Evolutionary conservation across 179 eudicot genomes (phyloP).

Genomic region (Patellifolia procumbens): DNA sequence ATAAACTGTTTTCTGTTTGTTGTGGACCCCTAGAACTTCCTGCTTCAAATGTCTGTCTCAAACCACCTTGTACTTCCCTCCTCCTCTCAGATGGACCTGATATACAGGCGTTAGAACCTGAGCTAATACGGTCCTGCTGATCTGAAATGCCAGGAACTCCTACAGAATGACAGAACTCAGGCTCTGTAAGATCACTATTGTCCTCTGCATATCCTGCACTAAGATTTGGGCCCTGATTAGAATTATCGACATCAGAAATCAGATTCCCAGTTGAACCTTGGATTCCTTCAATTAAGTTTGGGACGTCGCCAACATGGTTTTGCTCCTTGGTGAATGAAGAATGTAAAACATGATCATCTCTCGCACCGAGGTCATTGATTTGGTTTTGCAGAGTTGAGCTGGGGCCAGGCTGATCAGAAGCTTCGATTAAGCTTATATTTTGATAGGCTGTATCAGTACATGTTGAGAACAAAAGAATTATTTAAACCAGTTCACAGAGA

Average conservation of each 20-base stretch:
- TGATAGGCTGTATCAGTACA: slow-evolving; percentile 1
- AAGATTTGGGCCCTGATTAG: neutral
- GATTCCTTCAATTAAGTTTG: neutral
- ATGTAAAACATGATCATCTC: too few species aligned
- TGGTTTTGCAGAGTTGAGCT: neutral
- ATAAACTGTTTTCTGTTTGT: neutral
- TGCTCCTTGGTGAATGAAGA: too few species aligned
- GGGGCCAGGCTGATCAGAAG: neutral
- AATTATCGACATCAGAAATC: slow-evolving; percentile 4
- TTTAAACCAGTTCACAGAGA: neutral
- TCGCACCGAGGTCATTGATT: neutral
- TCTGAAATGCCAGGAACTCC: neutral
- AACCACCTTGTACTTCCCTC: slow-evolving; percentile 6
- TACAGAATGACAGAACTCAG: neutral
- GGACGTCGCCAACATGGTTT: neutral
- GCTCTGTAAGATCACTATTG: neutral
- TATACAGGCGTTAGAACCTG: neutral
- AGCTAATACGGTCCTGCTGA: neutral
- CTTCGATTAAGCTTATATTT: neutral
- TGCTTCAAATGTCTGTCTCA: slow-evolving; percentile 7
- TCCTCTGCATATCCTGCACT: neutral
- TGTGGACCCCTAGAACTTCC: slow-evolving; percentile 1
- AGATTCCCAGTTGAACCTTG: slow-evolving; percentile 8
- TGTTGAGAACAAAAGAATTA: too few species aligned
- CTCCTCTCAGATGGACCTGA: neutral